phyloP scores from a whole-genome alignment of 1,284 basidiomycete genomes.

The Ustilago trichophora region DNA sequence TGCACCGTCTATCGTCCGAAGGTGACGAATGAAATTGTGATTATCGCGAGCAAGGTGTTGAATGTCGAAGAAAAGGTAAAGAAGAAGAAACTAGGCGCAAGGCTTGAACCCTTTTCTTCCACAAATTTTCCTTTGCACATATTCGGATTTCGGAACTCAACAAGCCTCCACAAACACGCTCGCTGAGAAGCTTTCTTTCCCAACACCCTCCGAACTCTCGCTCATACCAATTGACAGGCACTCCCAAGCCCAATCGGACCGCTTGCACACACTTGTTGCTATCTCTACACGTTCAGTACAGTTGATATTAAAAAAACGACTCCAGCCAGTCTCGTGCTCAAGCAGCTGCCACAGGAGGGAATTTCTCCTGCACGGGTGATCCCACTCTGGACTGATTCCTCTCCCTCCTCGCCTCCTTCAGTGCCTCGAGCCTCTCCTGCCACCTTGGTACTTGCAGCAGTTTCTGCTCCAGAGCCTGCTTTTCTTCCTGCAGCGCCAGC shows the following conservation, averaged over 20 bases:
- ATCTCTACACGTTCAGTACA: too few species aligned
- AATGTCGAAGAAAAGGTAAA: too few species aligned
- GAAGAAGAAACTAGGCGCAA: too few species aligned
- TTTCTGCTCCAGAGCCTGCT: slow-evolving; percentile 68
- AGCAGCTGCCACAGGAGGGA: slow-evolving; percentile 16
- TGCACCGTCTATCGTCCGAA: background rate
- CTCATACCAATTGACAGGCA: too few species aligned
- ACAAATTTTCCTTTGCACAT: slow-evolving; percentile 21
- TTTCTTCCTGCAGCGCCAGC: slow-evolving; percentile 91
- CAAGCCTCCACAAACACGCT: slow-evolving; percentile 18
- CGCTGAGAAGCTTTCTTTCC: too few species aligned
- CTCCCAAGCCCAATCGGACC: background rate
- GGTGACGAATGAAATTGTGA: too few species aligned
- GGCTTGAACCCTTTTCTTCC: slow-evolving; percentile 14
- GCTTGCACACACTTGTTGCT: too few species aligned
- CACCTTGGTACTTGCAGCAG: slow-evolving; percentile 76
- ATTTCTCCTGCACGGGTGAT: slow-evolving; percentile 24
- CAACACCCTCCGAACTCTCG: background rate
- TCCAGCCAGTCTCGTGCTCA: too few species aligned
- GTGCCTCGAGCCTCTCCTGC: slow-evolving; percentile 78
- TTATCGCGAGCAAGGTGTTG: too few species aligned
- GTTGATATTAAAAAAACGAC: too few species aligned
- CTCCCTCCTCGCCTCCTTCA: slow-evolving; percentile 68
- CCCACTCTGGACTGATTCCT: slow-evolving; percentile 11
- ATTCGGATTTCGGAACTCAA: slow-evolving; percentile 24